These are phyloP conservation scores for Claviceps pazoutovae DNA, from an alignment of 2,329 filamentous ascomycete species.

Conservation along the genomic window DNA sequence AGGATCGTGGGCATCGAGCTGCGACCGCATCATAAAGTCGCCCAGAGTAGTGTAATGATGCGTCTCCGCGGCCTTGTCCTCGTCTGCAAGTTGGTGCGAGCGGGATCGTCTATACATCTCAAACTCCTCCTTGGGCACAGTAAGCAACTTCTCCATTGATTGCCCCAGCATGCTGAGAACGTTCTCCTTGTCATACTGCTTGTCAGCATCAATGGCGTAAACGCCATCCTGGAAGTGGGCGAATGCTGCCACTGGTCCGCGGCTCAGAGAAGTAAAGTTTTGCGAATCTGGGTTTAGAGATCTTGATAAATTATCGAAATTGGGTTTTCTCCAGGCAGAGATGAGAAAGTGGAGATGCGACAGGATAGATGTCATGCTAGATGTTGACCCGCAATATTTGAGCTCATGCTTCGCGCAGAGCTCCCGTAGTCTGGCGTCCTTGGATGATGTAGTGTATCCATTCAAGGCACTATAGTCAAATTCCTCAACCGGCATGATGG, in stretches of 20 bases:
- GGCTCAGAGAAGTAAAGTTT: slow-evolving; percentile 58
- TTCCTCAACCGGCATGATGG: slow-evolving; percentile 83
- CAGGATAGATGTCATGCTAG: slow-evolving; percentile 82
- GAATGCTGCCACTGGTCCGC: slow-evolving; percentile 67
- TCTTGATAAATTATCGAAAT: slow-evolving; percentile 51
- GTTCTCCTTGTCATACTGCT: slow-evolving; percentile 73
- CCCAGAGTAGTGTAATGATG: slow-evolving; percentile 81
- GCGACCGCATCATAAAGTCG: slow-evolving; percentile 87
- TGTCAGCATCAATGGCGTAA: slow-evolving; percentile 94
- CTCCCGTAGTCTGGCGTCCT: slow-evolving; percentile 56
- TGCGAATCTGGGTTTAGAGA: slow-evolving; percentile 46
- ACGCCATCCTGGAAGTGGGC: slow-evolving; percentile 68
- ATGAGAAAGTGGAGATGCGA: slow-evolving; percentile 88
- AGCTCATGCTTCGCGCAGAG: slow-evolving; percentile 53
- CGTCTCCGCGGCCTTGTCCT: slow-evolving; percentile 57
- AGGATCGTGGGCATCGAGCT: slow-evolving; percentile 79
- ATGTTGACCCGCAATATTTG: slow-evolving; percentile 89
- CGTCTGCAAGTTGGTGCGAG: slow-evolving; percentile 54
- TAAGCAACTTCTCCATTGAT: slow-evolving; percentile 92
- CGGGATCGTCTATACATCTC: slow-evolving; percentile 66
- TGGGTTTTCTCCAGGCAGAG: slow-evolving; percentile 66
- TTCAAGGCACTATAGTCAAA: slow-evolving; percentile 85
- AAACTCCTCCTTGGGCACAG: slow-evolving; percentile 66
- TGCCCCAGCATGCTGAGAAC: slow-evolving; percentile 86
- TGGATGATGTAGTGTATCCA: slow-evolving; percentile 82